Evolutionary conservation across 2,329 filamentous ascomycete species (phyloP), one percentile per base, ranked within the genome.

Genomic region (Biscogniauxia sp.): DNA sequence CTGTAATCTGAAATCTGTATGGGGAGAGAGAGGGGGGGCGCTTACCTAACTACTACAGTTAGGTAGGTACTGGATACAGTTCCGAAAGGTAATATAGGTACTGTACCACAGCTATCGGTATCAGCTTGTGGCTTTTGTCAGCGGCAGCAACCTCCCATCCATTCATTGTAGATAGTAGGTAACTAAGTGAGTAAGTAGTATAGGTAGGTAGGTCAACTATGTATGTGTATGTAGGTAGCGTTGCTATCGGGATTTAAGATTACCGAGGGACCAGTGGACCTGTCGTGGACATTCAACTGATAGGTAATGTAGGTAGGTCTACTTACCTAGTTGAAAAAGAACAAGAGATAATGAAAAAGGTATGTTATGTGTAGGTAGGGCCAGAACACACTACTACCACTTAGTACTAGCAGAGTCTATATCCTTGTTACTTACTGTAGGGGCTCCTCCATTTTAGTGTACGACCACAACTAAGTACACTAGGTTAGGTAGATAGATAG

Each of bases 351-450:
- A 45, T 6, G 13, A 7, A 11, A 37, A 15, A 37, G 7, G 23
- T 23, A 23, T 23, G 23, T 23, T 5, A 5, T 23, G 5, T 23
- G 23, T 23, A 23, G 23, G 23, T 23, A 2, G 5, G 23, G 5
- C 2, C 23, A 23, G 23, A 23, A 23, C 23, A 23, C 23, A 23
- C 23, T 23, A 23, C 23, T 23, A 23, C 23, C 5, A 23, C 23
- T 23, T 23, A 23, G 5, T 23, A 23, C 23, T 23, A 23, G 23
- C 23, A 23, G 23, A 23, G 23, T 5, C n/a, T 8, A 20, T 11
- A 51, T 51, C 50, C 50, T 25, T 51, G 50, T 51, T 51, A n/a
- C n/a, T n/a, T n/a, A n/a, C n/a, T n/a, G n/a, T n/a, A 51, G 50
- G 50, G 50, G 50, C 23, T 45, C 37, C 37, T n/a, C 11, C 50